Evolutionary conservation across 176 grass and related monocot genomes (phyloP).

Genomic region (Tillandsia leiboldiana): DNA sequence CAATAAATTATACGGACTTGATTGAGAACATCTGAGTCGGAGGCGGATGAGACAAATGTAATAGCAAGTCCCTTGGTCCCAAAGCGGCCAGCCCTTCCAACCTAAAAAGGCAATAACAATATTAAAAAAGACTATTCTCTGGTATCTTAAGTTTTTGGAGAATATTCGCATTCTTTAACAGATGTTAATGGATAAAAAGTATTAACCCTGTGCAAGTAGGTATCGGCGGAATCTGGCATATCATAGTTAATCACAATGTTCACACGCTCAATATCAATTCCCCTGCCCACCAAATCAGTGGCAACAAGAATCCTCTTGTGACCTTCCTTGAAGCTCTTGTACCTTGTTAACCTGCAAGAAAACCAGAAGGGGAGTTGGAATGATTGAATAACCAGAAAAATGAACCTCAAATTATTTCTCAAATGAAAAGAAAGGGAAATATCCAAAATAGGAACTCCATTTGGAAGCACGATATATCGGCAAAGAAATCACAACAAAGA

Average conservation of each 20-base stretch:
- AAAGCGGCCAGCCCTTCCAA: slow-evolving; percentile 85
- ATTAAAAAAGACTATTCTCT: too few relatives aligned
- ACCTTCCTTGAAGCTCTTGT: slow-evolving; percentile 98
- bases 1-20: slow-evolving; percentile 27
- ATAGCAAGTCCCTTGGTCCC: slow-evolving; percentile 98
- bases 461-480: too few relatives aligned
- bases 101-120: slow-evolving; percentile 20
- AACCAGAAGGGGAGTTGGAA: background rate
- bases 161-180: background rate
- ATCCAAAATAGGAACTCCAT: too few relatives aligned
- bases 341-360: slow-evolving; percentile 52
- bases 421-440: too few relatives aligned
- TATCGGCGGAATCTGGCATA: slow-evolving; percentile 96
- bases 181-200: background rate
- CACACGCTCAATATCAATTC: slow-evolving; percentile 96
- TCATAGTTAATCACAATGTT: slow-evolving; percentile 99
- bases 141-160: too few relatives aligned
- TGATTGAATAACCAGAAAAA: background rate
- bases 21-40: slow-evolving; percentile 91
- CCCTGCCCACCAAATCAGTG: slow-evolving; percentile 93
- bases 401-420: background rate
- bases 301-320: slow-evolving; percentile 97
- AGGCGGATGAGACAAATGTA: slow-evolving; percentile 91
- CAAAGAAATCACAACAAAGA: too few relatives aligned
- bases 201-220: slow-evolving; percentile 90